Evolutionary conservation across 176 grass and related monocot species (phyloP).

Genomic region (Puya raimondii): DNA sequence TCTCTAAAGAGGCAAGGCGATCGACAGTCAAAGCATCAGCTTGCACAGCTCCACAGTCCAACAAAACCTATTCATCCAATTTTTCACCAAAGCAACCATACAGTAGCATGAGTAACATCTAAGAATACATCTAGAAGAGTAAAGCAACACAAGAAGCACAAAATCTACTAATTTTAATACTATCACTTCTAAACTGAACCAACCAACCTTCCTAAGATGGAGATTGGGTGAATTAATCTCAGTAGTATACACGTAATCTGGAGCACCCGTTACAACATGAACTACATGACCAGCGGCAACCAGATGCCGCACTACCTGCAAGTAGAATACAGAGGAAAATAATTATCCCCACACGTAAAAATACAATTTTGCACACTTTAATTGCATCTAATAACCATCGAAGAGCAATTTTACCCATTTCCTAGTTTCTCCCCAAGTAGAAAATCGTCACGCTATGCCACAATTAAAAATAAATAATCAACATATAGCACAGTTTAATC

Average conservation of each 20-base stretch:
- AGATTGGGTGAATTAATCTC: constrained; percentile 68
- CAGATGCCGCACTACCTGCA: constrained; percentile 83
- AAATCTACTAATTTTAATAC: not conserved
- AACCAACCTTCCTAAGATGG: constrained; percentile 60
- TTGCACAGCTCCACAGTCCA: constrained; percentile 97
- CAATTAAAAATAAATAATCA: too few species aligned
- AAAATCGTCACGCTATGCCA: too few species aligned
- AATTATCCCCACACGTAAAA: not conserved
- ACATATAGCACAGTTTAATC: too few species aligned
- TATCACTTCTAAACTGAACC: too few species aligned
- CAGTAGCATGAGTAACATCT: not conserved
- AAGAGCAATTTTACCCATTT: too few species aligned
- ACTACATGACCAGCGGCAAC: constrained; percentile 74
- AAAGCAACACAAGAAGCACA: not conserved
- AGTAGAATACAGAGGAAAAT: not conserved
- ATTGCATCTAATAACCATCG: too few species aligned
- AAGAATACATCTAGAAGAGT: constrained; percentile 1
- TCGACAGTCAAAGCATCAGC: constrained; percentile 96
- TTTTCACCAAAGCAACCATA: not conserved
- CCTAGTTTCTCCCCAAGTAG: too few species aligned
- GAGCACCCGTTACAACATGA: constrained; percentile 82
- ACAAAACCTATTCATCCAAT: constrained; percentile 41
- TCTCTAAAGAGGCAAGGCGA: constrained; percentile 80
- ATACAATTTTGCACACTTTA: too few species aligned
- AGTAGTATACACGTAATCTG: constrained; percentile 87